Base-by-base conservation (phyloP, 345 rosid genomes). In the Iberis pinnata region DNA sequence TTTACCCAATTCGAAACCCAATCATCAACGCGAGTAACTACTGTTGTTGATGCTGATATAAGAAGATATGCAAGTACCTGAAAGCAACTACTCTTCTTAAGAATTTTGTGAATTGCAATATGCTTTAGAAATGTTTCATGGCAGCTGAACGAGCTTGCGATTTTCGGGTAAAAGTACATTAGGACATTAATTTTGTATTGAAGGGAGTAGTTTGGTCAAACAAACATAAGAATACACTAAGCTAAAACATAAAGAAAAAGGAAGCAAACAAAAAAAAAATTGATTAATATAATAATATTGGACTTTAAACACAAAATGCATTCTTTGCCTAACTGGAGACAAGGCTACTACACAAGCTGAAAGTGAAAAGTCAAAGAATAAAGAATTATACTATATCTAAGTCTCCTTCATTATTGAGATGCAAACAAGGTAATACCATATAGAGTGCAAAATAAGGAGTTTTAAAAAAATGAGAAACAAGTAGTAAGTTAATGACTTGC, bases 1-100 rank as follows among this genome's bases (percentile, higher is more conserved):
- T 83, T 88, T 14, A 95, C 99, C 99, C 99, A 93, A 57, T 88
- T 93, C 9, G 95, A 73, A 39, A 83, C 83, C 99, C 99, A 93
- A 52, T 88, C 92, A 38, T 73, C 80, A 11, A 86, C 92, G 4
- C 97, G 78, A 6, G 94, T 93, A 2, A 87, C 99, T 42, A 95
- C 94, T 0, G 99, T 75, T 2, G 99, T 86, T 40, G 99, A 68
- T 2, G 90, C 88, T 5, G 89, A 83, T 60, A 93, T 76, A 65
- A 93, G 78, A 49, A 93, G 76, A 73, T 93, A 93, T 41, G 95
- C 93, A 53, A 93, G 68, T 53, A 75, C 57, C 99, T 92, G 89
- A 67, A 17, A 3, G 16, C 27, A n/a, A 32, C 12, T 9, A 18
- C 0, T 27, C 24, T 12, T 4, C 6, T 16, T 46, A 14, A 58